Evolutionary conservation across 1,139 yeast species (phyloP).

Genomic region (Saccharomyces pastorianus): DNA sequence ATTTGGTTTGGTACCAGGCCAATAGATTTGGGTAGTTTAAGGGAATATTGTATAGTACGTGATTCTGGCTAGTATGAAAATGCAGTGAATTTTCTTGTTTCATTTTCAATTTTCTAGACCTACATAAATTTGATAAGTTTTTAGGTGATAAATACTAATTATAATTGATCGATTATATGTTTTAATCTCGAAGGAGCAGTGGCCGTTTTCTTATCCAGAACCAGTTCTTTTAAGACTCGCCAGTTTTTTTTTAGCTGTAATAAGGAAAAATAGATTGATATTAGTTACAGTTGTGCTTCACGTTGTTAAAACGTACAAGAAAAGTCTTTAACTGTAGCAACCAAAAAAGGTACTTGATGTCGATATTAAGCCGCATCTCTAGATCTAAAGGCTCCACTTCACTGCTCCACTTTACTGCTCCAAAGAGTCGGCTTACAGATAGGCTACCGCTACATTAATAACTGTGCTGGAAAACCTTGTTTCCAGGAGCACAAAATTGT

Average conservation of each 20-base stretch:
- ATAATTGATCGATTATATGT: neutral
- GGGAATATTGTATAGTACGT: neutral
- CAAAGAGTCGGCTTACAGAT: neutral
- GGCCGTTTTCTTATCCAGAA: neutral
- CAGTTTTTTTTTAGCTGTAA: neutral
- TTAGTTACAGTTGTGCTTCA: neutral
- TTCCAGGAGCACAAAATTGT: neutral
- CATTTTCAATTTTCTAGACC: neutral
- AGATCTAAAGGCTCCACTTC: neutral
- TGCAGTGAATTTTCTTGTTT: neutral
- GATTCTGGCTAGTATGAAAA: neutral
- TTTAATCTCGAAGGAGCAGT: neutral
- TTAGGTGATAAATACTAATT: neutral
- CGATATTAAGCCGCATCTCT: neutral
- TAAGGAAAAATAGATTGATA: neutral
- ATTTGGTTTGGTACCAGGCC: conserved; percentile 81
- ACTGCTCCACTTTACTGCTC: too few relatives aligned
- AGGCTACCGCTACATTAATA: neutral
- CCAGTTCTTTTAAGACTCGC: neutral
- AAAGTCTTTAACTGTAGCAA: neutral
- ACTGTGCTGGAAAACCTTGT: neutral
- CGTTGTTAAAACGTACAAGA: neutral
- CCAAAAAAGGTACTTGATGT: neutral
- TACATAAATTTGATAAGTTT: neutral
- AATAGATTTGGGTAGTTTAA: conserved; percentile 35